Evolutionary conservation across 2,329 filamentous ascomycete species (phyloP).

Genomic region (Paecilomyces dactylethromorphus): DNA sequence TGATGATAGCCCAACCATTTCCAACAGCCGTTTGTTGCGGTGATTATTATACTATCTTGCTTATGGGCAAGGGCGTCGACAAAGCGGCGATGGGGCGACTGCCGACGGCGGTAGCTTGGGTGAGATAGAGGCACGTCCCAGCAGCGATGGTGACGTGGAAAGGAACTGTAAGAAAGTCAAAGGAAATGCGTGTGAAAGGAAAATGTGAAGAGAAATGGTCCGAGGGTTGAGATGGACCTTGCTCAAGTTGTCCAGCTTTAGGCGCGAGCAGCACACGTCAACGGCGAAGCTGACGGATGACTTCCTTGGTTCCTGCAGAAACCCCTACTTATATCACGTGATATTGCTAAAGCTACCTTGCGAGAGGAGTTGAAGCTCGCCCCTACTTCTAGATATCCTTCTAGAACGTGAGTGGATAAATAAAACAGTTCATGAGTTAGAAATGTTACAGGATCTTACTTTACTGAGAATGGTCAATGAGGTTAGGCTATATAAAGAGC

Average conservation of each 20-base stretch:
- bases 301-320: slow-evolving; percentile 19
- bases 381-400: too few relatives aligned
- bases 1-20: slow-evolving; percentile 89
- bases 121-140: slow-evolving; percentile 11
- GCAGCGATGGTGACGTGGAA: slow-evolving; percentile 21
- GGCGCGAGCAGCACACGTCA: slow-evolving; percentile 24
- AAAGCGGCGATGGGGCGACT: not conserved
- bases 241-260: slow-evolving; percentile 5
- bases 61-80: not conserved
- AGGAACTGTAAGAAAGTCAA: not conserved
- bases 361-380: not conserved
- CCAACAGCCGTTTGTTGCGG: slow-evolving; percentile 10
- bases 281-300: slow-evolving; percentile 22
- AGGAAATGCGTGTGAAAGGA: slow-evolving; percentile 14
- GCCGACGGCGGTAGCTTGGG: not conserved
- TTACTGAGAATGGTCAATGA: not conserved
- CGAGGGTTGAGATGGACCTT: slow-evolving; percentile 12
- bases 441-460: too few relatives aligned
- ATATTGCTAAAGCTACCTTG: not conserved
- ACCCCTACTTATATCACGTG: slow-evolving; percentile 19
- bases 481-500: not conserved
- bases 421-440: too few relatives aligned
- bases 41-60: not conserved
- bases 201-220: slow-evolving; percentile 16
- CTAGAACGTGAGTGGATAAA: too few relatives aligned